Base-by-base conservation (phyloP, 306 rosid species). In the Bauhinia variegata region DNA sequence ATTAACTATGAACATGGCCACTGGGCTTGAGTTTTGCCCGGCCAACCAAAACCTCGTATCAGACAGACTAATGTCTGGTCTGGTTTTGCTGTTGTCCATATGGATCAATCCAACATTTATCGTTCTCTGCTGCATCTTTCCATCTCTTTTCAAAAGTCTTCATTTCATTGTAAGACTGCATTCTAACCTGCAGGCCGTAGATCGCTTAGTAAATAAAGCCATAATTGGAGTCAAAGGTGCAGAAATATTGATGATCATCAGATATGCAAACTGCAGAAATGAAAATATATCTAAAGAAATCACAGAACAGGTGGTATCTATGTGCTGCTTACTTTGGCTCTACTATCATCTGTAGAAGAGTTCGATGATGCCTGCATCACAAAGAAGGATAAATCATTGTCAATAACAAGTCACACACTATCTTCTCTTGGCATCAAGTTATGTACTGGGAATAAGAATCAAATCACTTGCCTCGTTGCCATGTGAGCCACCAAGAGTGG, bases 401-500 rank as follows among this genome's bases (percentile, higher is more conserved):
- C 28, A 23, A 23, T 23, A 23, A 23, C 28, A n/a, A n/a, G n/a
- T n/a, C n/a, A n/a, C n/a, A n/a, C n/a, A n/a, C n/a, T n/a, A n/a
- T n/a, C n/a, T n/a, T n/a, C n/a, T n/a, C n/a, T n/a, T n/a, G n/a
- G n/a, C n/a, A n/a, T n/a, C 39, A 54, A 53, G 23, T 34, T 39
- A 55, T 50, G 62, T 23, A 23, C 31, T 34, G 12, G 64, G 49
- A 14, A 31, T 11, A 9, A 63, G 34, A 33, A 57, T 38, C 31
- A 63, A 60, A 59, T 37, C 54, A 75, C 88, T 82, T 75, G 76
- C 98, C 89, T 74, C 83, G 38, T 68, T 73, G 64, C 67, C 75
- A 17, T 85, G 66, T n/a, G 87, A 73, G 54, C 78, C 87, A 44
- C 98, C 98, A 0, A 89, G 96, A 36, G 98, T 92, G 10, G 96